phyloP scores from a whole-genome alignment of 306 rosid species.

The Casuarina glauca region DNA sequence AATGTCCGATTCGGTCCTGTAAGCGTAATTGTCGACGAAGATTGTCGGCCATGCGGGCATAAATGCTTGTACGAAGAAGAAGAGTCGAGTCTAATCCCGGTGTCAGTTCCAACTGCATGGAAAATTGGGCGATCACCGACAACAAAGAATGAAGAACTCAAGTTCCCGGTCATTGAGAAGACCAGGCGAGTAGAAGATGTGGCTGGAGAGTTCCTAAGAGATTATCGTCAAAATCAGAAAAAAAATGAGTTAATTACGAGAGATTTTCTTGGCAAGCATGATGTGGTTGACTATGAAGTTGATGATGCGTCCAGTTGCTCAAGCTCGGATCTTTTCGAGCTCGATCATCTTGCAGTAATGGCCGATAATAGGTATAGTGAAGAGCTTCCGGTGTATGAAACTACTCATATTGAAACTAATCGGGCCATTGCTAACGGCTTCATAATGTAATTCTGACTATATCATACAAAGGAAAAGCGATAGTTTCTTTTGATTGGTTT shows the following conservation, averaged over 20 bases:
- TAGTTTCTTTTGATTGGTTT: neutral
- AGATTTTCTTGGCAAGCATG: slow-evolving; percentile 26
- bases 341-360: slow-evolving; percentile 60
- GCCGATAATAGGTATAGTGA: slow-evolving; percentile 51
- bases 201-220: slow-evolving; percentile 52
- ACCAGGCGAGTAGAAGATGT: slow-evolving; percentile 40
- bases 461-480: slow-evolving; percentile 16
- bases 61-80: slow-evolving; percentile 53
- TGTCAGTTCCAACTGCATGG: slow-evolving; percentile 59
- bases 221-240: slow-evolving; percentile 47
- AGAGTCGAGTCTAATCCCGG: slow-evolving; percentile 30
- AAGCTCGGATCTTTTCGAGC: slow-evolving; percentile 97
- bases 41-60: slow-evolving; percentile 60
- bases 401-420: slow-evolving; percentile 59
- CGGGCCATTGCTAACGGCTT: slow-evolving; percentile 69
- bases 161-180: slow-evolving; percentile 32
- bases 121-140: slow-evolving; percentile 47
- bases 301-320: slow-evolving; percentile 74
- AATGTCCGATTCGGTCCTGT: slow-evolving; percentile 81
- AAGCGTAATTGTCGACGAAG: slow-evolving; percentile 71
- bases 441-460: slow-evolving; percentile 34
- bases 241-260: slow-evolving; percentile 38
- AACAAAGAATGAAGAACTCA: slow-evolving; percentile 34
- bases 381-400: slow-evolving; percentile 93
- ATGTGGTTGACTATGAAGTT: slow-evolving; percentile 26